phyloP scores from a whole-genome alignment of 129 eudicot species.

The Heracleum sosnowskyi region DNA sequence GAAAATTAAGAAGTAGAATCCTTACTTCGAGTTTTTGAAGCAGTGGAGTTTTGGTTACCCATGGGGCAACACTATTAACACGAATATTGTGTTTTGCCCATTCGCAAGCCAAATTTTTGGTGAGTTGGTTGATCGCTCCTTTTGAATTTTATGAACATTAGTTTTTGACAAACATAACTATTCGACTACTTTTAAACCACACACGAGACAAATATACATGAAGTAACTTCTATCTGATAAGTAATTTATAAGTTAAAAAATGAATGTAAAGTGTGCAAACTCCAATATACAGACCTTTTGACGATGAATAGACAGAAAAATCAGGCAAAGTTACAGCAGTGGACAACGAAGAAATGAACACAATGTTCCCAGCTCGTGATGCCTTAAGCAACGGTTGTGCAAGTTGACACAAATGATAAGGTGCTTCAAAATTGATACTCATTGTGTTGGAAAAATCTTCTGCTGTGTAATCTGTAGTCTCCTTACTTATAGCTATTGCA shows the following conservation, averaged over 20 bases:
- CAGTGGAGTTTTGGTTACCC: background rate
- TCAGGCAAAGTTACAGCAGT: conserved; percentile 5
- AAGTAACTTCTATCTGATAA: too few species aligned
- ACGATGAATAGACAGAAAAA: conserved; percentile 25
- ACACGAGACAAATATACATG: too few species aligned
- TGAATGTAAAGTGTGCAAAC: too few species aligned
- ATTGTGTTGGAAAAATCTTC: conserved; percentile 1
- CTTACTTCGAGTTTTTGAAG: background rate
- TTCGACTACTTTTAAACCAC: too few species aligned
- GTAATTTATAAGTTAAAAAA: too few species aligned
- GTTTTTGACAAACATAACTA: background rate
- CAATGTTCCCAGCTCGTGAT: background rate
- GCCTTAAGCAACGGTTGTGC: background rate
- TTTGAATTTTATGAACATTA: background rate
- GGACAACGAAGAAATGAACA: background rate
- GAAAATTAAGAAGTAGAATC: background rate
- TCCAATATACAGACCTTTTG: background rate
- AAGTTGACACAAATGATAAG: conserved; percentile 2
- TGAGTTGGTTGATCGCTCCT: conserved; percentile 17
- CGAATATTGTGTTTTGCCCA: conserved; percentile 17
- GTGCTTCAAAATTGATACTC: background rate
- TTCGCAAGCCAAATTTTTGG: conserved; percentile 15
- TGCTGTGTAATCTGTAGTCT: background rate
- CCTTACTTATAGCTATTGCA: background rate
- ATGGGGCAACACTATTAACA: conserved; percentile 6